Base-by-base conservation (phyloP, 768 basidiomycete genomes). In the Agaricus sinodeliciosus region DNA sequence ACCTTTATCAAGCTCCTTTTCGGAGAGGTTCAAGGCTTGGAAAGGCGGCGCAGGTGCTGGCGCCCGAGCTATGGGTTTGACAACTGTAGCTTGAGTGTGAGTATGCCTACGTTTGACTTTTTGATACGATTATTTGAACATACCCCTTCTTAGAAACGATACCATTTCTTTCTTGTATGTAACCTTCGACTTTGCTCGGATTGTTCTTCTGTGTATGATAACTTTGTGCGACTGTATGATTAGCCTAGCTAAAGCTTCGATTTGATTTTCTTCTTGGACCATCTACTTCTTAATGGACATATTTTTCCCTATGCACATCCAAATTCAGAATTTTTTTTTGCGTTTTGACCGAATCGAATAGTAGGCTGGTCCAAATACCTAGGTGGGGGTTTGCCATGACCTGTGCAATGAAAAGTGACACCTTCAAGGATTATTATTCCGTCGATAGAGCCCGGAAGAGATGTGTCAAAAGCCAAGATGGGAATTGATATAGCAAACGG, bases 21-120 rank as follows among this genome's bases (percentile, higher is more conserved):
- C 69, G 11, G 87, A 90, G 64, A 70, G 85, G 44, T 93, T 93
- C 67, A 65, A 79, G 9, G 87, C 84, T 18, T 93, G 90, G 90
- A 84, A 87, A 57, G 90, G 90, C 7, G 78, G 77, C 12, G 68
- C 71, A 16, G 90, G 90, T 28, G 84, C 88, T 42, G 90, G 90
- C n/a, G 90, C 90, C 34, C 77, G 90, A 16, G 85, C 87, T 28
- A 72, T 93, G 69, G 89, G 89, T 6, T 73, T 90, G 15, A 35
- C 39, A 6, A 42, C 52, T 42, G 37, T 46, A 46, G 44, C 40
- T 48, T 54, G 52, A 54, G 52, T 48, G 46, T 53, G 36, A 53
- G 51, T 53, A 46, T 40, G 26, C 37, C 39, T 12, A 26, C 34
- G 16, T 7, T 19, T 43, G 18, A 19, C 27, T 40, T 11, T 9